These are phyloP conservation scores for Aristolochia californica DNA, from an alignment of 164 flowering plant genomes.

Conservation along the genomic window DNA sequence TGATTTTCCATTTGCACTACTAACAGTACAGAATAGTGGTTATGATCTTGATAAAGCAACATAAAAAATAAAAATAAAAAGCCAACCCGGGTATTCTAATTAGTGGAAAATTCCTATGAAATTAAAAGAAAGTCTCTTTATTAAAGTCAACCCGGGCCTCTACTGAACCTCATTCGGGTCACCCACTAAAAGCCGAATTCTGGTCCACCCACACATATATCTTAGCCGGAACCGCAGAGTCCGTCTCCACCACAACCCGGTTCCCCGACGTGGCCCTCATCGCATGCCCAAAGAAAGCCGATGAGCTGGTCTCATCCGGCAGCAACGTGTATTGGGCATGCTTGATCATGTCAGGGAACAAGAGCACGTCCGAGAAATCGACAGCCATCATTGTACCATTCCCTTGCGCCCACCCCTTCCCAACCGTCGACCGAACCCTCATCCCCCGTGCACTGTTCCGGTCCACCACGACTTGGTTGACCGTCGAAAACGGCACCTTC, in stretches of 20 bases:
- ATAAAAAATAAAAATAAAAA: too few relatives aligned
- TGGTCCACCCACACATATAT: conserved; percentile 63
- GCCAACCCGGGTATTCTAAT: too few relatives aligned
- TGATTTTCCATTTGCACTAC: too few relatives aligned
- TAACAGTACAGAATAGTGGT: too few relatives aligned
- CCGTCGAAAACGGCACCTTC: conserved; percentile 30
- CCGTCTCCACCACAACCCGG: conserved; percentile 52
- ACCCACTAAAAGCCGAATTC: conserved; percentile 12
- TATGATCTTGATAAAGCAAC: too few relatives aligned
- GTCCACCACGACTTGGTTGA: conserved; percentile 68
- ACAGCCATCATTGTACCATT: conserved; percentile 6
- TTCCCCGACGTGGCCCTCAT: conserved; percentile 47
- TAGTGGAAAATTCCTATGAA: too few relatives aligned
- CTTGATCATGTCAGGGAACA: conserved; percentile 9
- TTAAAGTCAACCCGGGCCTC: too few relatives aligned
- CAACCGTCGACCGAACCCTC: conserved; percentile 10
- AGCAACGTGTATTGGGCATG: conserved; percentile 11
- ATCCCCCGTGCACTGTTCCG: conserved; percentile 12
- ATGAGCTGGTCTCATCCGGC: not conserved
- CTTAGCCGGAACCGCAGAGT: conserved; percentile 33
- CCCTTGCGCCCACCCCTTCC: not conserved
- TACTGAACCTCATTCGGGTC: too few relatives aligned
- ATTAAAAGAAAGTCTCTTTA: too few relatives aligned
- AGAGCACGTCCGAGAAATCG: conserved; percentile 10
- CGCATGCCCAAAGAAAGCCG: conserved; percentile 45